Base-by-base conservation (phyloP, 805 yeast species). In the Lipomyces chichibuensis region DNA sequence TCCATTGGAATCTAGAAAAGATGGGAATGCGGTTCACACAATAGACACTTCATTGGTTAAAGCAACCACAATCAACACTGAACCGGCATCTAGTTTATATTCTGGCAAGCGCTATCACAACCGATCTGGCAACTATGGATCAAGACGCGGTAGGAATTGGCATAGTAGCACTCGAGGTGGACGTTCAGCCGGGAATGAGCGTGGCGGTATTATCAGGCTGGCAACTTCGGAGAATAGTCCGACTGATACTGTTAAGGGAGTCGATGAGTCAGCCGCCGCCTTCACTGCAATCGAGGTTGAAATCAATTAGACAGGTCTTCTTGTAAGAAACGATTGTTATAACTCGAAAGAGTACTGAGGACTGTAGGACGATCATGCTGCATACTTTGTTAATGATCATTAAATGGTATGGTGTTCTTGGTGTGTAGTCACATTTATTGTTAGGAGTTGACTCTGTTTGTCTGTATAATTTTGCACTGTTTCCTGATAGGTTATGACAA, bases 81-180 rank as follows among this genome's bases (percentile, higher is more conserved):
- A 52, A 14, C 55, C n/a, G 11, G 33, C 55, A 17, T 2, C 27
- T n/a, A 52, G n/a, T 25, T 14, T 23, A 29, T 52, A 25, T 52
- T 52, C 55, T 52, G 55, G 55, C 33, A 52, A 52, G 55, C n/a
- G 33, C n/a, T 29, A 25, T 25, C 33, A 52, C 27, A 52, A 52
- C 27, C n/a, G 55, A 52, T 52, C 55, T 25, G 35, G 55, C 5
- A 25, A 52, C 33, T 52, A 52, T 17, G 55, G 33, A 25, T 52
- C 55, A 52, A 52, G 55, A 29, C n/a, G 55, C 33, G 55, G 55
- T 11, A 14, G 55, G 29, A 43, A 43, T 43, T 43, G 49, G 49
- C 49, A 43, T 17, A n/a, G 49, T n/a, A 43, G 49, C 49, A 43
- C 20, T 43, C 49, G 49, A 17, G 49, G 49, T 5, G 49, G 49